A percentile compares a stretch with the other conserved stretches of the same genome.
Conservation (phyloP, 768 basidiomycete species). For the Russula emetica region DNA sequence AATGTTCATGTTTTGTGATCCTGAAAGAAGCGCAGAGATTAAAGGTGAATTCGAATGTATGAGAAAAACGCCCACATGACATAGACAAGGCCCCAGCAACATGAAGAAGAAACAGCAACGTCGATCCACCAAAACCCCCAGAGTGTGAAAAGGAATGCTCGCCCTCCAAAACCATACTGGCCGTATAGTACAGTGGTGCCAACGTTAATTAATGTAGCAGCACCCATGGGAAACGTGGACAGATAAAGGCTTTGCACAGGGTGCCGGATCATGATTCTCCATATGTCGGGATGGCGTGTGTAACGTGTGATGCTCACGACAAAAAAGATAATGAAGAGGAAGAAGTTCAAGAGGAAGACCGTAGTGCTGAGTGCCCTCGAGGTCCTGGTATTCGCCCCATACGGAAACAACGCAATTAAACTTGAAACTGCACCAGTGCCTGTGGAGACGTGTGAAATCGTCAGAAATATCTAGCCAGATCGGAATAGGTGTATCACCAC, state of each 20-base stretch:
- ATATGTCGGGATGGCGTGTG: conserved; percentile 48
- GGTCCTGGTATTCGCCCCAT: conserved; percentile 40
- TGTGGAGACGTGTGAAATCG: conserved; percentile 3
- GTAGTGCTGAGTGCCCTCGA: conserved; percentile 43
- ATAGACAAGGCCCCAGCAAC: conserved; percentile 60
- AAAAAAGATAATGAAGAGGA: conserved; percentile 39
- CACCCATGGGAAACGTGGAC: conserved; percentile 54
- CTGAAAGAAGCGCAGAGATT: background rate
- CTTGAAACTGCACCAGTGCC: conserved; percentile 53
- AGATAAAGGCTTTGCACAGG: conserved; percentile 50
- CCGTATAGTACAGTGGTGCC: conserved; percentile 45
- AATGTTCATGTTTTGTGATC: conserved; percentile 44
- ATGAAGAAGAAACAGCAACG: conserved; percentile 48
- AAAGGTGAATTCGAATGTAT: background rate
- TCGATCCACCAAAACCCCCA: conserved; percentile 74
- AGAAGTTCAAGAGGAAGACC: conserved; percentile 56
- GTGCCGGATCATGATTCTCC: conserved; percentile 43
- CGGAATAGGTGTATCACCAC: background rate
- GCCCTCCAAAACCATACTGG: conserved; percentile 48
- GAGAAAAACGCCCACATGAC: conserved; percentile 48
- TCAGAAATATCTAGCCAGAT: conserved; percentile 1
- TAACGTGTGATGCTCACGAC: conserved; percentile 48
- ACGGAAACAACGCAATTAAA: conserved; percentile 56
- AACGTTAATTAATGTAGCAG: conserved; percentile 52
- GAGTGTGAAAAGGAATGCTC: conserved; percentile 47